A percentile compares a stretch with the other conserved stretches of the same genome.
phyloP scores from a whole-genome alignment of 306 rosid species.

The Quercus mongolica region DNA sequence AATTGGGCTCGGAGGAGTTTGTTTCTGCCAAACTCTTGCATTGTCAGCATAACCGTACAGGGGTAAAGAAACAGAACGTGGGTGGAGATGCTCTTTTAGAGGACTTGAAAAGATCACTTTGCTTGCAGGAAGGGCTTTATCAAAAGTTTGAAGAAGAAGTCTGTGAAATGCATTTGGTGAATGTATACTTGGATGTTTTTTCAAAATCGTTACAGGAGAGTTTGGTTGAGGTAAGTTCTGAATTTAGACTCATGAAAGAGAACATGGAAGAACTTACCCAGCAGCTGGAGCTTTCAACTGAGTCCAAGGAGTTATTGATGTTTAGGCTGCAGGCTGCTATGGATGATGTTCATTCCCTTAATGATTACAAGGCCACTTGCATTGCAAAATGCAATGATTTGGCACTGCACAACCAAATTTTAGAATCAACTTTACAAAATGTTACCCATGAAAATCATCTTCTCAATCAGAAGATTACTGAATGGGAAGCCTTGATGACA shows the following conservation, averaged over 20 bases:
- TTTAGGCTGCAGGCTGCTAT: conserved; percentile 61
- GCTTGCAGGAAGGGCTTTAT: conserved; percentile 73
- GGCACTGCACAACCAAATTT: conserved; percentile 55
- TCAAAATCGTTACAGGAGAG: conserved; percentile 78
- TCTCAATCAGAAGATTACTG: conserved; percentile 53
- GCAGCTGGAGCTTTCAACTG: conserved; percentile 61
- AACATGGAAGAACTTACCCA: conserved; percentile 58
- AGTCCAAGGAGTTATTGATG: conserved; percentile 70
- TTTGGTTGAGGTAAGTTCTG: conserved; percentile 64
- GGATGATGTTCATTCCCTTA: conserved; percentile 59
- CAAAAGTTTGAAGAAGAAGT: conserved; percentile 89
- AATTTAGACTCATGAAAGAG: conserved; percentile 49
- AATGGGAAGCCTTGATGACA: conserved; percentile 49
- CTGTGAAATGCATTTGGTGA: conserved; percentile 62
- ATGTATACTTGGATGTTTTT: conserved; percentile 76
- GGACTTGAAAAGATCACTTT: conserved; percentile 72
- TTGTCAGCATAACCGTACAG: conserved; percentile 41
- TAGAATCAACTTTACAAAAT: conserved; percentile 53
- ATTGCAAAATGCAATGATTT: conserved; percentile 57
- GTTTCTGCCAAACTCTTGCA: conserved; percentile 37
- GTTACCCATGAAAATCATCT: conserved; percentile 46
- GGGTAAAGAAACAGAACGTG: conserved; percentile 47
- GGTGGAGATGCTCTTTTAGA: conserved; percentile 55
- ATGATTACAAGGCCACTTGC: conserved; percentile 57
- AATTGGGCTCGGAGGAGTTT: conserved; percentile 42